Percentiles rank a stretch among this genome's conserved stretches.
Conservation (phyloP, 768 basidiomycete genomes). For the Hypholoma fasciculare region DNA sequence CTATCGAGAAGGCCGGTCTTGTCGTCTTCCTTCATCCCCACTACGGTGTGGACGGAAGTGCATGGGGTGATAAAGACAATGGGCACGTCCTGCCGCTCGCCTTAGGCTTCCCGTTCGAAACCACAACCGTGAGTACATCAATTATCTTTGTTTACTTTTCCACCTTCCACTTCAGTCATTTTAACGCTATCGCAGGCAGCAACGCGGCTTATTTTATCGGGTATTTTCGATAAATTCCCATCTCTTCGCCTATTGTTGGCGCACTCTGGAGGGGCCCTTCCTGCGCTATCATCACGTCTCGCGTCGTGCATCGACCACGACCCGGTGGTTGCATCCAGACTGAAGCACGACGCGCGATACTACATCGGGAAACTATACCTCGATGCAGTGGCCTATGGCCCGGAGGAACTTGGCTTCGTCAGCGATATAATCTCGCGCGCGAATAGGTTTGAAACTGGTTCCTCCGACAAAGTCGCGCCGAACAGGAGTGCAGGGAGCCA, state of each 20-base stretch:
- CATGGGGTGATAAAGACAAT: slow-evolving; percentile 77
- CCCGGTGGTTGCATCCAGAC: slow-evolving; percentile 70
- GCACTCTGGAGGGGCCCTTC: slow-evolving; percentile 85
- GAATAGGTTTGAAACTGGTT: slow-evolving; percentile 39
- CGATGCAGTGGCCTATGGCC: slow-evolving; percentile 88
- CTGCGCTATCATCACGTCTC: slow-evolving; percentile 80
- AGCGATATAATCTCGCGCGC: slow-evolving; percentile 70
- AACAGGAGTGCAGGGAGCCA: slow-evolving; percentile 51
- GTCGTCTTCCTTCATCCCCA: slow-evolving; percentile 87
- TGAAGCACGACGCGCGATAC: slow-evolving; percentile 81
- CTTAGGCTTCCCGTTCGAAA: slow-evolving; percentile 89
- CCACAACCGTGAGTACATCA: slow-evolving; percentile 65
- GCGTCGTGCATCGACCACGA: slow-evolving; percentile 87
- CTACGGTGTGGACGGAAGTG: slow-evolving; percentile 74
- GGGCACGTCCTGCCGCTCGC: slow-evolving; percentile 89
- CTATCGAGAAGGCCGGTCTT: slow-evolving; percentile 65
- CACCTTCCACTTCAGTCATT: not conserved
- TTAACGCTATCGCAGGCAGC: slow-evolving; percentile 45
- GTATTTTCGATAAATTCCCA: slow-evolving; percentile 80
- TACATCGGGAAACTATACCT: slow-evolving; percentile 80
- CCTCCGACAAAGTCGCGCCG: slow-evolving; percentile 26
- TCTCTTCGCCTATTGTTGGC: slow-evolving; percentile 76
- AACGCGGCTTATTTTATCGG: slow-evolving; percentile 79
- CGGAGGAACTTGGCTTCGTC: slow-evolving; percentile 82
- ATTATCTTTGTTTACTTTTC: not conserved